Evolutionary conservation across 805 yeast species (phyloP).

Genomic region (Kuraishia floccosa): DNA sequence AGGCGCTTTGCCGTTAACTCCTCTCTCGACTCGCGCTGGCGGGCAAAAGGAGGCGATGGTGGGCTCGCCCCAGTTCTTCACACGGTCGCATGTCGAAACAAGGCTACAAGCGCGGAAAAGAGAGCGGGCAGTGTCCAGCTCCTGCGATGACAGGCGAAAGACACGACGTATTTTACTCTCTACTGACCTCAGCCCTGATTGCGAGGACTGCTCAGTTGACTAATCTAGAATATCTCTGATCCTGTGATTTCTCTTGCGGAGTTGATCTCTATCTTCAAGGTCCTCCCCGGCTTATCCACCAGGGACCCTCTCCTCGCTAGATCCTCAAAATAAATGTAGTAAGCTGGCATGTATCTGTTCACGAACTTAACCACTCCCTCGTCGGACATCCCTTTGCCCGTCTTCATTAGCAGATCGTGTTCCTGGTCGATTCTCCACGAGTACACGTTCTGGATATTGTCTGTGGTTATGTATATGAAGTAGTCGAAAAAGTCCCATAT

Average conservation of each 20-base stretch:
- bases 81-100: too few relatives aligned
- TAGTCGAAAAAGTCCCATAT: conserved; percentile 49
- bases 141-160: background rate
- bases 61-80: too few relatives aligned
- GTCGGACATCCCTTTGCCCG: conserved; percentile 77
- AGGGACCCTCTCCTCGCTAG: conserved; percentile 24
- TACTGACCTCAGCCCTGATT: background rate
- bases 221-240: background rate
- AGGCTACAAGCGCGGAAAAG: too few relatives aligned
- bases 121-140: too few relatives aligned
- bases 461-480: conserved; percentile 54
- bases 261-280: conserved; percentile 6
- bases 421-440: conserved; percentile 77
- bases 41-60: too few relatives aligned
- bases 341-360: conserved; percentile 79
- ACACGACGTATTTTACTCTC: background rate
- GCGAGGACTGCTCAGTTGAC: conserved; percentile 14
- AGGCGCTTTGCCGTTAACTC: too few relatives aligned
- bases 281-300: too few relatives aligned
- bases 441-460: conserved; percentile 50
- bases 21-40: too few relatives aligned
- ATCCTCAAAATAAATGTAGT: conserved; percentile 51
- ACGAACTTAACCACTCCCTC: conserved; percentile 57
- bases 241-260: conserved; percentile 3
- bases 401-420: conserved; percentile 35